Evolutionary conservation across 192 early-diverging fungal species (phyloP).

Genomic region (Coemansia sp.): DNA sequence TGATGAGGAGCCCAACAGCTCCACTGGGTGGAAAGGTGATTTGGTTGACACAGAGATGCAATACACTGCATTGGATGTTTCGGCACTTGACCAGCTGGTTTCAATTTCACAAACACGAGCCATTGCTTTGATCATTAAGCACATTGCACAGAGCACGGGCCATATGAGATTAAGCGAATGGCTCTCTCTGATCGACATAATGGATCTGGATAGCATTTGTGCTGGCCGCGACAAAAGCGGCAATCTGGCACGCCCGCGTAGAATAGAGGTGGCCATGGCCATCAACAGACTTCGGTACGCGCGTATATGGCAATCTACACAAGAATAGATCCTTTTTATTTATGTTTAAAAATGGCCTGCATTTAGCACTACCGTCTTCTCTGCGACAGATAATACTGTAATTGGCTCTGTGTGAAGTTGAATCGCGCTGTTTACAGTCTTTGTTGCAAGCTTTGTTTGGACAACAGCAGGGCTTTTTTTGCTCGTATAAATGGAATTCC

Average conservation of each 20-base stretch:
- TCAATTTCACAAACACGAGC: slow-evolving; percentile 55
- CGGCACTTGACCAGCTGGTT: slow-evolving; percentile 58
- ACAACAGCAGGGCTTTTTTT: too few species aligned
- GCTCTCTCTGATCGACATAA: slow-evolving; percentile 28
- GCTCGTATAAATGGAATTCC: too few species aligned
- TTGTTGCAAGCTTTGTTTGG: too few species aligned
- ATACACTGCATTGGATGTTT: slow-evolving; percentile 44
- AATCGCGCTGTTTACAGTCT: too few species aligned
- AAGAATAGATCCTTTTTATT: background rate
- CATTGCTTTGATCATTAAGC: slow-evolving; percentile 46
- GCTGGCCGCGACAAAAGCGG: slow-evolving; percentile 22
- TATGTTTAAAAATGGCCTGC: background rate
- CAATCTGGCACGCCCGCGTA: slow-evolving; percentile 52
- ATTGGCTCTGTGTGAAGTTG: too few species aligned
- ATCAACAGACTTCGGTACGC: slow-evolving; percentile 50
- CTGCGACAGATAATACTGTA: too few species aligned
- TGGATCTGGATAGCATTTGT: slow-evolving; percentile 34
- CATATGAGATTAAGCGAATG: slow-evolving; percentile 33
- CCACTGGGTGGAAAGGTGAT: background rate
- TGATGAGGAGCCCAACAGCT: background rate
- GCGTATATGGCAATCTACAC: background rate
- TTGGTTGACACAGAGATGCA: background rate
- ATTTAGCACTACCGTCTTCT: too few species aligned
- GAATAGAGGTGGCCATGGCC: slow-evolving; percentile 54
- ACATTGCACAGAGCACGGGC: slow-evolving; percentile 3